Conservation (phyloP, 192 early-diverging fungal genomes). For the Coemansia sp. region DNA sequence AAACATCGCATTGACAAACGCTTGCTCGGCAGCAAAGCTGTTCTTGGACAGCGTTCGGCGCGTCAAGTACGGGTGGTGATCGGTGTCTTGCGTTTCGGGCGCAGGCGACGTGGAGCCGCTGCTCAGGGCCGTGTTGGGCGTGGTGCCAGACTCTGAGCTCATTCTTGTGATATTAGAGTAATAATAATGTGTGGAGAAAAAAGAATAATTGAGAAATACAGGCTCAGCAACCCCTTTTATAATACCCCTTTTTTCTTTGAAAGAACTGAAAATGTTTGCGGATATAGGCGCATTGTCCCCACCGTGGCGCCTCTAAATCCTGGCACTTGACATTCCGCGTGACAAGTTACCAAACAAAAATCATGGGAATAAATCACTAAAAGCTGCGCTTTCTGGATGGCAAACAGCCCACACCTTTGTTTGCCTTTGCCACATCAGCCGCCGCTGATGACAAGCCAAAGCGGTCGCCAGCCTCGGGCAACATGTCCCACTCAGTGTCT, state of each 20-base stretch:
- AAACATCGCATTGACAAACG: conserved; percentile 42
- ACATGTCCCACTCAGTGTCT: conserved; percentile 14
- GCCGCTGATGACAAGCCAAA: not conserved
- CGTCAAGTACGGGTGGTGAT: conserved; percentile 23
- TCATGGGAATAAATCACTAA: too few species aligned
- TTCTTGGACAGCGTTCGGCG: conserved; percentile 27
- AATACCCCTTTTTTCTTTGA: too few species aligned
- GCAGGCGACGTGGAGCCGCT: conserved; percentile 3
- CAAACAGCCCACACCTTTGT: not conserved
- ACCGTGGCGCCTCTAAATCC: too few species aligned
- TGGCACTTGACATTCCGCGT: too few species aligned
- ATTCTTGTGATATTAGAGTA: not conserved
- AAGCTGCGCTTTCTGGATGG: not conserved
- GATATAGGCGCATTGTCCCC: too few species aligned
- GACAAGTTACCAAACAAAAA: too few species aligned
- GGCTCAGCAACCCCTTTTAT: too few species aligned
- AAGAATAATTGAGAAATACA: too few species aligned
- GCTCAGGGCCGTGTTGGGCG: not conserved
- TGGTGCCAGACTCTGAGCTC: not conserved
- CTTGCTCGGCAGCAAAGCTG: conserved; percentile 39
- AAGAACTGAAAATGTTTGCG: too few species aligned
- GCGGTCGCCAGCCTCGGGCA: conserved; percentile 6
- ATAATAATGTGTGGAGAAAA: too few species aligned
- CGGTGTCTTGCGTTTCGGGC: not conserved
- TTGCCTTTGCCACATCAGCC: not conserved